phyloP scores from a whole-genome alignment of 2,329 filamentous ascomycete genomes.

The Bimuria novae-zelandiae region DNA sequence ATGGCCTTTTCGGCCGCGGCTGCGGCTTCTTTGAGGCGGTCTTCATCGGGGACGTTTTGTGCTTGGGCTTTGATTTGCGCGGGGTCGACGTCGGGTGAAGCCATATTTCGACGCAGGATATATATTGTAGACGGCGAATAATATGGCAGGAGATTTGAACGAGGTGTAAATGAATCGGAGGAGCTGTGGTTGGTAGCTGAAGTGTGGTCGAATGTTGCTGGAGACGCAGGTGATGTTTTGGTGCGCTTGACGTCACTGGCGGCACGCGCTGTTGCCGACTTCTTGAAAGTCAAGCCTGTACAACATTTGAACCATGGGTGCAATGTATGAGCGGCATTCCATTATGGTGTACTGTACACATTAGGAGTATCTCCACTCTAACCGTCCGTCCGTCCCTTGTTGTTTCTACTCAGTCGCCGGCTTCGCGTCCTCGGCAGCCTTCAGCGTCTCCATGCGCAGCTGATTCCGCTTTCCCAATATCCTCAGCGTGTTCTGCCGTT shows the following conservation, averaged over 20 bases:
- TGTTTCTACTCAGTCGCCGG: neutral
- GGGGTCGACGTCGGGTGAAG: constrained; percentile 1
- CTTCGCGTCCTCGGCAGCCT: constrained; percentile 34
- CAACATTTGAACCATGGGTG: too few species aligned
- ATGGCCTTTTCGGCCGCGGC: constrained; percentile 35
- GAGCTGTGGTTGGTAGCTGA: neutral
- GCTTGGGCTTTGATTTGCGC: constrained; percentile 8
- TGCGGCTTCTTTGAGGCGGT: constrained; percentile 37
- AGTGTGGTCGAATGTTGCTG: neutral
- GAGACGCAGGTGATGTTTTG: neutral
- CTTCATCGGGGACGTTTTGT: constrained; percentile 29
- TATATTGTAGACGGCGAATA: neutral
- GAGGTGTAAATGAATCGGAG: too few species aligned
- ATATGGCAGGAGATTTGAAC: too few species aligned
- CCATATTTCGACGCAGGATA: constrained; percentile 2
- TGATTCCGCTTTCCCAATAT: constrained; percentile 72
- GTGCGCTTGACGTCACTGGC: constrained; percentile 13
- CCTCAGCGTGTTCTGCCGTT: constrained; percentile 68
- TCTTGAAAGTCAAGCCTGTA: neutral
- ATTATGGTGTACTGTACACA: neutral
- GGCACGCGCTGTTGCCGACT: constrained; percentile 6
- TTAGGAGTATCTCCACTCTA: neutral
- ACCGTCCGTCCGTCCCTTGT: neutral
- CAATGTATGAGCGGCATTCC: neutral
- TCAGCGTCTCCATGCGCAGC: constrained; percentile 61